Conservation (phyloP, 2,329 filamentous ascomycete species). For the Hansfordia pulvinata region DNA sequence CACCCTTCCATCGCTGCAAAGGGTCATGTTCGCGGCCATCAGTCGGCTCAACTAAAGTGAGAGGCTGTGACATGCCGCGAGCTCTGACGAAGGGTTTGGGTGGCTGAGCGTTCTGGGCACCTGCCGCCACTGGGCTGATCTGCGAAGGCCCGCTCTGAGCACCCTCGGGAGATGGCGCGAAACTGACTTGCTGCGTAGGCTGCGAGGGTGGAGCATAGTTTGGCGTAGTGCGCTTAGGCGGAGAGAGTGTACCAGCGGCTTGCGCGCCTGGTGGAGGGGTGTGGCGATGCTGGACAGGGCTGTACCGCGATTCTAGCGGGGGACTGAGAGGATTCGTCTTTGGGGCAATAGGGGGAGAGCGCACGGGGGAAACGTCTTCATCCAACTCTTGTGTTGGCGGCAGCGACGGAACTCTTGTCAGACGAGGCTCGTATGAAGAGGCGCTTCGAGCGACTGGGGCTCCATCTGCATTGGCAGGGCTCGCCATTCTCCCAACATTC, state of each 20-base stretch:
- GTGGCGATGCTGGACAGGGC: conserved; percentile 23
- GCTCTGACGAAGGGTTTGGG: conserved; percentile 24
- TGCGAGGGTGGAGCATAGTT: conserved; percentile 32
- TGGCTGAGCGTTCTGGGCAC: conserved; percentile 11
- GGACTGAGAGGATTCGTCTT: conserved; percentile 10
- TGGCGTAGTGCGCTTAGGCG: conserved; percentile 38
- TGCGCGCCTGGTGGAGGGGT: conserved; percentile 35
- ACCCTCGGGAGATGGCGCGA: conserved; percentile 40
- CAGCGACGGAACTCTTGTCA: conserved; percentile 41
- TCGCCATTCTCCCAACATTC: conserved; percentile 14
- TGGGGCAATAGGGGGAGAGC: conserved; percentile 10
- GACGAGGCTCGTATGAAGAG: conserved; percentile 37
- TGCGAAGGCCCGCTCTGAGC: conserved; percentile 1
- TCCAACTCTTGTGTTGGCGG: conserved; percentile 50
- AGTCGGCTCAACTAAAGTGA: conserved; percentile 47
- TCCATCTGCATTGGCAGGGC: conserved; percentile 22
- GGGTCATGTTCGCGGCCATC: conserved; percentile 61
- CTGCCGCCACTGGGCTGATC: conserved; percentile 4
- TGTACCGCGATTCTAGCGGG: conserved; percentile 22
- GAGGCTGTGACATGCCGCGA: conserved; percentile 37
- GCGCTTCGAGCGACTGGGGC: conserved; percentile 32
- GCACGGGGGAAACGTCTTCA: conserved; percentile 32
- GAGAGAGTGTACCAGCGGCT: conserved; percentile 33
- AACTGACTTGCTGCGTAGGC: conserved; percentile 20
- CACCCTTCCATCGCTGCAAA: conserved; percentile 80